A percentile compares a stretch with the other conserved stretches of the same genome.
Conservation (phyloP, 2,329 filamentous ascomycete species). For the Apiospora hydei region DNA sequence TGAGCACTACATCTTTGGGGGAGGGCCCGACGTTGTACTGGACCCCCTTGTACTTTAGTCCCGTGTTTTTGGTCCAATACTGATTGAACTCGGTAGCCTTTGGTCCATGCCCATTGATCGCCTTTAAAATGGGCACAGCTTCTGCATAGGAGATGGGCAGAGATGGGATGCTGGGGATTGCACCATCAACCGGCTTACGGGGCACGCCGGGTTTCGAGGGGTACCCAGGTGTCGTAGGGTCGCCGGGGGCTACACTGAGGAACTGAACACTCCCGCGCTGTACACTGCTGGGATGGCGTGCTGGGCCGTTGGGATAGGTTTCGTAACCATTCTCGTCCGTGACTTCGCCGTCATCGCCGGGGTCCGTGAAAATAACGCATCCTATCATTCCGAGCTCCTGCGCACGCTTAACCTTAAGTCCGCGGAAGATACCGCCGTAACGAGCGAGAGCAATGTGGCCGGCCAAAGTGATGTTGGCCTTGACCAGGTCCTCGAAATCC, state of each 20-base stretch:
- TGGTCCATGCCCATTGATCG: constrained; percentile 88
- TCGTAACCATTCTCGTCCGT: constrained; percentile 83
- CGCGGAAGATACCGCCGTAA: constrained; percentile 87
- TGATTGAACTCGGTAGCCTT: constrained; percentile 76
- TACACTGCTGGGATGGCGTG: constrained; percentile 85
- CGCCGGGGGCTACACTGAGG: constrained; percentile 71
- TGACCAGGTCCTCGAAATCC: constrained; percentile 83
- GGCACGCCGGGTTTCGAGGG: constrained; percentile 90
- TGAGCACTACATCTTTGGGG: constrained; percentile 73
- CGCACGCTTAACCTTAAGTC: constrained; percentile 90
- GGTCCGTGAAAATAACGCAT: constrained; percentile 85
- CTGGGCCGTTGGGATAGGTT: constrained; percentile 84
- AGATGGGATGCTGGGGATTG: constrained; percentile 86
- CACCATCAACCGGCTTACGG: constrained; percentile 71
- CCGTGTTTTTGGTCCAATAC: constrained; percentile 74
- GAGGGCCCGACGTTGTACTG: constrained; percentile 87
- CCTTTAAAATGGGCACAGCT: constrained; percentile 85
- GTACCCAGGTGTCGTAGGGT: constrained; percentile 94
- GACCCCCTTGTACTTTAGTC: constrained; percentile 80
- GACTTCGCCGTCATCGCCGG: constrained; percentile 83
- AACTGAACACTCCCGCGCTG: constrained; percentile 89
- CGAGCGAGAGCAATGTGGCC: constrained; percentile 89
- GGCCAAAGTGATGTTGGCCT: constrained; percentile 75
- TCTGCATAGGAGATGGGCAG: constrained; percentile 90
- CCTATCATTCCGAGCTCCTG: constrained; percentile 91